phyloP scores from a whole-genome alignment of 2,329 filamentous ascomycete species.

The Macroventuria anomochaeta region DNA sequence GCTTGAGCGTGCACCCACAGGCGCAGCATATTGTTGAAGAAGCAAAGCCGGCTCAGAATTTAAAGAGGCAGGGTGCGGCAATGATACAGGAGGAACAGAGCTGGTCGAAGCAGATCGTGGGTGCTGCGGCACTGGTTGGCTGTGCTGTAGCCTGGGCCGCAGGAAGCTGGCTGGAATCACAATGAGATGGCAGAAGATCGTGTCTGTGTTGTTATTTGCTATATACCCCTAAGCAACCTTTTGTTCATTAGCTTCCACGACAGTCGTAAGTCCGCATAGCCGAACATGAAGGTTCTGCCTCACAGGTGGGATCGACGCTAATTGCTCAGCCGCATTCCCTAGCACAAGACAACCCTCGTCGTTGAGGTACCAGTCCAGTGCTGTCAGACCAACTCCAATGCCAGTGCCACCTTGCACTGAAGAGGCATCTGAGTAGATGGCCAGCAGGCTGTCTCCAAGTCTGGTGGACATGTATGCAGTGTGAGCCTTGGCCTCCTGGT shows the following conservation, averaged over 20 bases:
- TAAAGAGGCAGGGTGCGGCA: constrained; percentile 41
- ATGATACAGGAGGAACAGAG: constrained; percentile 47
- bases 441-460: no score
- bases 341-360: no score
- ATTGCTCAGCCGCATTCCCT: no score
- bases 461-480: no score
- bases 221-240: constrained; percentile 11
- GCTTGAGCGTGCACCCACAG: constrained; percentile 28
- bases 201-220: constrained; percentile 2
- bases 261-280: no score
- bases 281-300: no score
- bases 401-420: no score
- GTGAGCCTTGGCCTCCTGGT: no score
- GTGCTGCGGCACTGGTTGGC: constrained; percentile 48
- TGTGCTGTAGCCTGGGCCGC: constrained; percentile 51
- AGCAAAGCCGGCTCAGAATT: constrained; percentile 20
- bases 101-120: constrained; percentile 51
- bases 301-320: no score
- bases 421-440: no score
- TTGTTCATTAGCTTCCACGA: background rate
- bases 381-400: no score
- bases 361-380: no score
- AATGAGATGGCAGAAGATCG: constrained; percentile 4
- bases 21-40: constrained; percentile 34
- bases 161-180: constrained; percentile 49